A percentile compares a stretch with the other conserved stretches of the same genome.
phyloP scores from a whole-genome alignment of 1,284 basidiomycete species.

The Puccinia horiana region DNA sequence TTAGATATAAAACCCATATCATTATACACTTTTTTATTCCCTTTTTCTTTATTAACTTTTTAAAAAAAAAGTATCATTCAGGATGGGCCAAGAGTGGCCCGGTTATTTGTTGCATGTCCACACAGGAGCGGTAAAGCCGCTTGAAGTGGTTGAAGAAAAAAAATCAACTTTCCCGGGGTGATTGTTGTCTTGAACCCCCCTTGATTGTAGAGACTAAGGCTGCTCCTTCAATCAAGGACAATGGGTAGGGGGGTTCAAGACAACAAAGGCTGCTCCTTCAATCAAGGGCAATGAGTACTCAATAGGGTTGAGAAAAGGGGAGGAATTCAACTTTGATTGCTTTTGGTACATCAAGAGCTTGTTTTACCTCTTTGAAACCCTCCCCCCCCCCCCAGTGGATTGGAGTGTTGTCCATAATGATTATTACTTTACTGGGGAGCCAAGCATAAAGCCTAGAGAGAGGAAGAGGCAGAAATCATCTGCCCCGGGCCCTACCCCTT shows the following conservation, averaged over 20 bases:
- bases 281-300: constrained; percentile 2
- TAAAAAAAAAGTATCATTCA: not conserved
- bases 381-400: constrained; percentile 13
- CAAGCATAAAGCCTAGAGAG: not conserved
- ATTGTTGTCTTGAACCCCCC: not conserved
- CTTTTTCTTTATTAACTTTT: not conserved
- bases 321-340: not conserved
- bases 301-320: constrained; percentile 21
- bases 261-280: not conserved
- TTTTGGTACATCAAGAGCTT: not conserved
- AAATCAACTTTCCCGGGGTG: not conserved
- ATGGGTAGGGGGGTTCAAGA: not conserved
- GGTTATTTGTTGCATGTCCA: too few species aligned
- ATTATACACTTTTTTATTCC: too few species aligned
- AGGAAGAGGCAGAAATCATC: constrained; percentile 17
- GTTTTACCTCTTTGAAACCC: not conserved
- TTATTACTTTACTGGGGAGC: not conserved
- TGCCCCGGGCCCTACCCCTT: not conserved
- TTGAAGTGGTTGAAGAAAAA: not conserved
- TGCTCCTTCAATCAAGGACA: too few species aligned
- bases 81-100: too few species aligned
- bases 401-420: constrained; percentile 21
- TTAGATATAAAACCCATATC: too few species aligned
- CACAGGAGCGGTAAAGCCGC: too few species aligned
- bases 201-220: not conserved